A percentile compares a stretch with the other conserved stretches of the same genome.
phyloP scores from a whole-genome alignment of 75 land plant species.

The Adiantum capillusveneris region DNA sequence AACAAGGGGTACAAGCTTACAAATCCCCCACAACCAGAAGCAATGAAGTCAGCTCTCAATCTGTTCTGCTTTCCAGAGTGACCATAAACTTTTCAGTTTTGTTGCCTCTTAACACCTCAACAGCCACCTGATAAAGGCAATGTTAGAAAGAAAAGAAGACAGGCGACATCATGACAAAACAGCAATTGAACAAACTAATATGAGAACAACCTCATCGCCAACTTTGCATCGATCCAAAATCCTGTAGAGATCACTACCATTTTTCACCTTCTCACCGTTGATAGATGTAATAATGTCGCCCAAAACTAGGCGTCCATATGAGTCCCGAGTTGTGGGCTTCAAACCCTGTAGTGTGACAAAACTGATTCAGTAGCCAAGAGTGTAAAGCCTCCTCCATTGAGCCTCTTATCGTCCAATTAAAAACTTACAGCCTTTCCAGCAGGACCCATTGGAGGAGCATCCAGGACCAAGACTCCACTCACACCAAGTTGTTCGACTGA shows the following conservation, averaged over 20 bases:
- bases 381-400: no score
- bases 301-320: slow-evolving; percentile 85
- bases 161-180: neutral
- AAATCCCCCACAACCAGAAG: neutral
- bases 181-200: neutral
- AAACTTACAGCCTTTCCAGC: slow-evolving; percentile 94
- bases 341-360: slow-evolving; percentile 62
- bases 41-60: slow-evolving; percentile 6
- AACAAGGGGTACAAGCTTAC: no score
- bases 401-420: neutral
- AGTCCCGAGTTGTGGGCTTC: slow-evolving; percentile 79
- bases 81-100: slow-evolving; percentile 64
- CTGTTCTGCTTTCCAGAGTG: slow-evolving; percentile 65
- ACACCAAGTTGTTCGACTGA: slow-evolving; percentile 97
- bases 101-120: slow-evolving; percentile 93
- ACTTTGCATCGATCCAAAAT: slow-evolving; percentile 97
- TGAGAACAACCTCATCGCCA: slow-evolving; percentile 68
- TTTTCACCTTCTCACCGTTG: slow-evolving; percentile 79
- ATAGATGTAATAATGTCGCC: slow-evolving; percentile 96
- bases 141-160: neutral
- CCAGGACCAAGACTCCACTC: slow-evolving; percentile 95
- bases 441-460: slow-evolving; percentile 93
- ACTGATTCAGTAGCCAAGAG: no score
- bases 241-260: slow-evolving; percentile 95
- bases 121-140: slow-evolving; percentile 43